Evolutionary conservation across 2,329 filamentous ascomycete species (phyloP).

Genomic region (Purpureocillium lavendulum): DNA sequence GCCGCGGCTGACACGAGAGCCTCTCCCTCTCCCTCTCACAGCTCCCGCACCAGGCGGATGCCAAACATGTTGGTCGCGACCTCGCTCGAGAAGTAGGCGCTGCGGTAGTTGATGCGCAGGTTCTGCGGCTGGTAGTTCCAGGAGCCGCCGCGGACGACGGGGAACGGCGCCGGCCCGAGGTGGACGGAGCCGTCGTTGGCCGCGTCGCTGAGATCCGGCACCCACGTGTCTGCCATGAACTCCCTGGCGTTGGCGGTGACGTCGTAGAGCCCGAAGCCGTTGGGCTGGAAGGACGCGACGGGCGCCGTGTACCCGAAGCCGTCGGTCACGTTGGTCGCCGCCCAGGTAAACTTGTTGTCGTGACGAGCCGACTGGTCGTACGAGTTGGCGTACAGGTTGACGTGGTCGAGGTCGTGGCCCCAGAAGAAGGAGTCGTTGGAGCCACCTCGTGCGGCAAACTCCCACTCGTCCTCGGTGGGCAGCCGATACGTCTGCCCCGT

Average conservation of each 20-base stretch:
- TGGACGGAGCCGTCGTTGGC: conserved; percentile 5
- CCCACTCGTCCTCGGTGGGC: conserved; percentile 10
- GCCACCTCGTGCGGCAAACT: conserved; percentile 9
- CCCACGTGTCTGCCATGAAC: conserved; percentile 7
- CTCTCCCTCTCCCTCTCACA: neutral
- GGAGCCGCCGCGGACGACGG: conserved; percentile 6
- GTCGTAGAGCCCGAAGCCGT: conserved; percentile 8
- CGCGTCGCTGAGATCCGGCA: neutral
- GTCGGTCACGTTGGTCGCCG: conserved; percentile 3
- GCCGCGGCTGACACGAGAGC: no score
- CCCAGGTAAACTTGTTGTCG: conserved; percentile 7
- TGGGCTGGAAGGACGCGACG: conserved; percentile 8
- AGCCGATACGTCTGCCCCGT: conserved; percentile 8
- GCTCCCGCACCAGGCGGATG: conserved; percentile 4
- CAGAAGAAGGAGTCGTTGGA: conserved; percentile 8
- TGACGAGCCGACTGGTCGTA: conserved; percentile 5
- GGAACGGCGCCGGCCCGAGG: conserved; percentile 5
- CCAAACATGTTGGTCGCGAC: conserved; percentile 8
- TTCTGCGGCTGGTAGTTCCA: conserved; percentile 8
- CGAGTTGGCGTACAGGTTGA: conserved; percentile 7
- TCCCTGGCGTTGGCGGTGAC: conserved; percentile 8
- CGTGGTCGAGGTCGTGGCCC: conserved; percentile 5
- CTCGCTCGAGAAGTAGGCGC: conserved; percentile 7
- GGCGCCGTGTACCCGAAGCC: conserved; percentile 6
- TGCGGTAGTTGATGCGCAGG: conserved; percentile 8